phyloP scores from a whole-genome alignment of 2,329 filamentous ascomycete species.

The Neospermospora avenae region DNA sequence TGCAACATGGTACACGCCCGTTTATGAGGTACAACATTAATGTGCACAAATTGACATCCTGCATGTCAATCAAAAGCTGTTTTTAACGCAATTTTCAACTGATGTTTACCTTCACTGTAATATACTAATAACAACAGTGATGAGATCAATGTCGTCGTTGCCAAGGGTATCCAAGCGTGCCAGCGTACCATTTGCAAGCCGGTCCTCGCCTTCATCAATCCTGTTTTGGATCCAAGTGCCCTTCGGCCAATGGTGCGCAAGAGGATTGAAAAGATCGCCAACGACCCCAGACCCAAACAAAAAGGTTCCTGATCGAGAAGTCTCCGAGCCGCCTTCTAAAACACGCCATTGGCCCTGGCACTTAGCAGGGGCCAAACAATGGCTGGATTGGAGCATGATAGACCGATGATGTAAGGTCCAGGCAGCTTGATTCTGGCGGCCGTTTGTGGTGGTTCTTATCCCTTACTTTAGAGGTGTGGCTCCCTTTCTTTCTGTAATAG shows the following conservation, averaged over 20 bases:
- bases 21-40: background rate
- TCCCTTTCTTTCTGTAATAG: background rate
- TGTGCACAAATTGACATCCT: background rate
- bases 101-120: too few species aligned
- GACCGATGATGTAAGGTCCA: slow-evolving; percentile 7
- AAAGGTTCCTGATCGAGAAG: slow-evolving; percentile 9
- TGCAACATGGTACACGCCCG: background rate
- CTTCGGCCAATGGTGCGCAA: background rate
- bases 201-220: background rate
- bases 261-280: background rate
- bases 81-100: too few species aligned
- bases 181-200: slow-evolving; percentile 4
- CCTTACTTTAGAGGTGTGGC: background rate
- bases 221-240: background rate
- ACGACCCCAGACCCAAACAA: background rate
- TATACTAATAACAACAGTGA: too few species aligned
- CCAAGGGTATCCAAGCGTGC: background rate
- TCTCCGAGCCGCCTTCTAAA: slow-evolving; percentile 8
- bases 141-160: slow-evolving; percentile 1
- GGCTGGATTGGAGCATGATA: background rate
- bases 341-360: slow-evolving; percentile 4
- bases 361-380: background rate
- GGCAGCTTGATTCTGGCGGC: slow-evolving; percentile 5
- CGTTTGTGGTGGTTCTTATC: background rate
- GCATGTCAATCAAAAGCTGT: too few species aligned